Conservation (phyloP, 495 filamentous ascomycete genomes). For the Aspergillus homomorphus region DNA sequence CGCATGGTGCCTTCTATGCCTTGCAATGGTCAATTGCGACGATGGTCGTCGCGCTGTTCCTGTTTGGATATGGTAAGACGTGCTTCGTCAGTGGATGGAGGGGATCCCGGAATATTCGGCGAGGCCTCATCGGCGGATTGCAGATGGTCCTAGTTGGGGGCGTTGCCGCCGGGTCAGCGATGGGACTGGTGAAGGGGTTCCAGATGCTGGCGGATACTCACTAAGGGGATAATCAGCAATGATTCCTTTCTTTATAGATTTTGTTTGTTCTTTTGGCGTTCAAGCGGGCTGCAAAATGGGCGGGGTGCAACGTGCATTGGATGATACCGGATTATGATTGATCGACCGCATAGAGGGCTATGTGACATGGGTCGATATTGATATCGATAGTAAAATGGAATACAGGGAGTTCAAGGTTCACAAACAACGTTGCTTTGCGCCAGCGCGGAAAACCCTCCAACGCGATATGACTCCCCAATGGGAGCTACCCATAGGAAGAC, state of each 20-base stretch:
- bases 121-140: constrained; percentile 46
- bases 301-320: not conserved
- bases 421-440: too few species aligned
- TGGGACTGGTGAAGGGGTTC: constrained; percentile 61
- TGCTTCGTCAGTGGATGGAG: constrained; percentile 47
- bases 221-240: not conserved
- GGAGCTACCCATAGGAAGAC: too few species aligned
- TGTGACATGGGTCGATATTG: not conserved
- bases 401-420: not conserved
- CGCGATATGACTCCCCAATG: too few species aligned
- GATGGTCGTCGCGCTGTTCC: constrained; percentile 66
- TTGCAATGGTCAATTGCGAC: constrained; percentile 66
- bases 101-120: constrained; percentile 36
- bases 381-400: not conserved
- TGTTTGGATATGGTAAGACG: constrained; percentile 72
- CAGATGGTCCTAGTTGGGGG: constrained; percentile 68
- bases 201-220: constrained; percentile 31
- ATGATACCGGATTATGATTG: not conserved
- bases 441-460: too few species aligned
- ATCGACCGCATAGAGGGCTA: not conserved
- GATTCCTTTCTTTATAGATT: constrained; percentile 3
- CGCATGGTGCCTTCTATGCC: constrained; percentile 53
- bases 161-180: constrained; percentile 61
- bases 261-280: constrained; percentile 2
- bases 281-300: not conserved